A percentile compares a stretch with the other conserved stretches of the same genome.
phyloP scores from a whole-genome alignment of 1,284 basidiomycete genomes.

The Tausonia pullulans region DNA sequence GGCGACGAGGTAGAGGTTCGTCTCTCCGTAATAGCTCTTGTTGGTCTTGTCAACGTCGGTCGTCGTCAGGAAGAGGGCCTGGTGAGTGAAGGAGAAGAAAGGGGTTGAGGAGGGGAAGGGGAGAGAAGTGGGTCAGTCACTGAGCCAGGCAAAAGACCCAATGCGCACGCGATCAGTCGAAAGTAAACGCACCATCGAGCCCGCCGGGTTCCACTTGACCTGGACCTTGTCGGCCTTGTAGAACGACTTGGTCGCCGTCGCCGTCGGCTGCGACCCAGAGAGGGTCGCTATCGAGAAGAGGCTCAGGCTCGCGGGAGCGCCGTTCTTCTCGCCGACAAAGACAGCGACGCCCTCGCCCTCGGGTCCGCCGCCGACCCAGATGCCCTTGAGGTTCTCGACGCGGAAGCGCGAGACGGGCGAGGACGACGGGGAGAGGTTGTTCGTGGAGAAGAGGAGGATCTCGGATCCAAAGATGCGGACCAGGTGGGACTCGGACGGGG shows the following conservation, averaged over 20 bases:
- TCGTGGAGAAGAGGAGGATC: slow-evolving; percentile 65
- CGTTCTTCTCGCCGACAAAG: slow-evolving; percentile 92
- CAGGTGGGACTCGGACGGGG: slow-evolving; percentile 78
- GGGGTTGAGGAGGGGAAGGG: neutral
- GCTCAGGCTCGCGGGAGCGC: slow-evolving; percentile 80
- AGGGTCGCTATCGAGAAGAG: slow-evolving; percentile 67
- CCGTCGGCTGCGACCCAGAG: slow-evolving; percentile 30
- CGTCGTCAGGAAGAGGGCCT: slow-evolving; percentile 79
- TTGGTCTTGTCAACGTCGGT: slow-evolving; percentile 95
- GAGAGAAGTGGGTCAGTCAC: neutral
- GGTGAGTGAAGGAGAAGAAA: slow-evolving; percentile 34
- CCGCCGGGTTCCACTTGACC: slow-evolving; percentile 94
- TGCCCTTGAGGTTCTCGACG: slow-evolving; percentile 30
- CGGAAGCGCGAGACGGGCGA: slow-evolving; percentile 28
- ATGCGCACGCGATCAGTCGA: neutral
- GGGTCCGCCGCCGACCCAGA: slow-evolving; percentile 26
- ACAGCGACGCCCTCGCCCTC: slow-evolving; percentile 49
- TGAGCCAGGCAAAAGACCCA: neutral
- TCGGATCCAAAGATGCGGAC: slow-evolving; percentile 54
- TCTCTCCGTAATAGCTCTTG: slow-evolving; percentile 97
- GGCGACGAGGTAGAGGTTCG: slow-evolving; percentile 83
- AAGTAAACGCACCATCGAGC: slow-evolving; percentile 39
- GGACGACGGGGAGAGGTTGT: slow-evolving; percentile 25
- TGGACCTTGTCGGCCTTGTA: slow-evolving; percentile 90
- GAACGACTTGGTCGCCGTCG: slow-evolving; percentile 64